A percentile compares a stretch with the other conserved stretches of the same genome.
phyloP scores from a whole-genome alignment of 2,329 filamentous ascomycete genomes.

The Colletotrichum salicis region DNA sequence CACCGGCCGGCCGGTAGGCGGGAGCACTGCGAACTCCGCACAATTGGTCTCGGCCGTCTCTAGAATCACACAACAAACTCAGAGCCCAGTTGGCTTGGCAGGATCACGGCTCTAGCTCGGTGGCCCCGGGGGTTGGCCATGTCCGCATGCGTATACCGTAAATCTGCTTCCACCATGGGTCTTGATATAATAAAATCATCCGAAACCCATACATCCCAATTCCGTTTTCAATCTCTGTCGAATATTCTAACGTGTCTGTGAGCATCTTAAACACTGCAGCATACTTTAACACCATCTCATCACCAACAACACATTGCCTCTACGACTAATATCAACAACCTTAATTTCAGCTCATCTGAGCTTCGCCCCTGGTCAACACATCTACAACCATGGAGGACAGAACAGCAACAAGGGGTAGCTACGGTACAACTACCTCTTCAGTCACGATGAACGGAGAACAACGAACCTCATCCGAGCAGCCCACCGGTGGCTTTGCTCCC shows the following conservation, averaged over 20 bases:
- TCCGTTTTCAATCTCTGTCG: background rate
- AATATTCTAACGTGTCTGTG: background rate
- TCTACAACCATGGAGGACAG: conserved; percentile 8
- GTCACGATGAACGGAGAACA: conserved; percentile 16
- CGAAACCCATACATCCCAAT: background rate
- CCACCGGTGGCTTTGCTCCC: conserved; percentile 17
- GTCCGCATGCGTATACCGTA: conserved; percentile 10
- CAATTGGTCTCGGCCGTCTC: conserved; percentile 1
- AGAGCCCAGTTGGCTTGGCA: background rate
- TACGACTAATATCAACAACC: background rate
- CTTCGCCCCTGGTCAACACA: conserved; percentile 6
- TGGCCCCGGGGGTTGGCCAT: conserved; percentile 7
- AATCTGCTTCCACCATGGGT: background rate
- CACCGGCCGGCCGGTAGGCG: conserved; percentile 22
- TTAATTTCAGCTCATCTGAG: conserved; percentile 9
- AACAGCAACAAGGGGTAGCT: conserved; percentile 8
- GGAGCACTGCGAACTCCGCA: conserved; percentile 26
- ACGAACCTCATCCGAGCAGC: conserved; percentile 3
- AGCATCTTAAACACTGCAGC: background rate
- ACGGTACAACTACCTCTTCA: conserved; percentile 14
- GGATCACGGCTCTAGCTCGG: conserved; percentile 9
- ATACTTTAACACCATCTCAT: background rate
- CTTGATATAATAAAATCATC: conserved; percentile 20
- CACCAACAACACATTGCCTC: background rate
- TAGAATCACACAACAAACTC: background rate